Percentiles rank a stretch among this genome's conserved stretches.
Evolutionary conservation across 2,329 filamentous ascomycete genomes (phyloP).

Genomic region (Sporothrix humicola): DNA sequence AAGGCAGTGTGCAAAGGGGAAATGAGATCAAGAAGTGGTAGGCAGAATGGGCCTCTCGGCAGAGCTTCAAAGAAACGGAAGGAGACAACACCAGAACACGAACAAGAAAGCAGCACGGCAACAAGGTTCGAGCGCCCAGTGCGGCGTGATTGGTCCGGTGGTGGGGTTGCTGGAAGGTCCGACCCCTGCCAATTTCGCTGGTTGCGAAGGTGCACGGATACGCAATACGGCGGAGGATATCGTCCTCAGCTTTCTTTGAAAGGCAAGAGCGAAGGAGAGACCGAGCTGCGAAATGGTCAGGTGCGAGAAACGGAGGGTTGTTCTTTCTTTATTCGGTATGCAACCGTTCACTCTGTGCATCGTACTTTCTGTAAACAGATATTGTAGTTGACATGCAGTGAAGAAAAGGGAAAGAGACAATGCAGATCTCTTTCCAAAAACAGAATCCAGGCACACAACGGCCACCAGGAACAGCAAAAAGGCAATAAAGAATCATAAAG

Average conservation of each 20-base stretch:
- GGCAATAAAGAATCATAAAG: background rate
- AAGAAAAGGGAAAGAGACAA: background rate
- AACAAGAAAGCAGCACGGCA: conserved; percentile 9
- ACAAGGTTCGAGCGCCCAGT: conserved; percentile 11
- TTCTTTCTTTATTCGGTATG: background rate
- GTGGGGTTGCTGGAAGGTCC: background rate
- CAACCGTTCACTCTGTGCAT: background rate
- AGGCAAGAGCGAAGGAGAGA: background rate
- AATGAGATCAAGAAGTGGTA: conserved; percentile 2
- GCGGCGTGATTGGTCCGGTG: background rate
- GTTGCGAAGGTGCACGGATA: conserved; percentile 8
- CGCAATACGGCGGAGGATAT: background rate
- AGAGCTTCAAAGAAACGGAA: background rate
- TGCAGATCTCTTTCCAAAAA: background rate
- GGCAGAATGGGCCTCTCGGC: background rate
- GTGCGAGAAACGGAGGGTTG: background rate
- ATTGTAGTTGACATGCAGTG: no score
- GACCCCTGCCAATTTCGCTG: conserved; percentile 13
- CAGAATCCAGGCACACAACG: background rate
- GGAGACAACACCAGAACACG: background rate
- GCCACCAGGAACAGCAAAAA: conserved; percentile 1
- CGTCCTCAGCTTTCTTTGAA: background rate
- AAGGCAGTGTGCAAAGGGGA: conserved; percentile 18
- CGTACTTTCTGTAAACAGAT: background rate
- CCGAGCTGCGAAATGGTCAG: background rate